These are phyloP conservation scores for Cicer chorassanicum DNA, from an alignment of 306 rosid genomes.

Conservation along the genomic window DNA sequence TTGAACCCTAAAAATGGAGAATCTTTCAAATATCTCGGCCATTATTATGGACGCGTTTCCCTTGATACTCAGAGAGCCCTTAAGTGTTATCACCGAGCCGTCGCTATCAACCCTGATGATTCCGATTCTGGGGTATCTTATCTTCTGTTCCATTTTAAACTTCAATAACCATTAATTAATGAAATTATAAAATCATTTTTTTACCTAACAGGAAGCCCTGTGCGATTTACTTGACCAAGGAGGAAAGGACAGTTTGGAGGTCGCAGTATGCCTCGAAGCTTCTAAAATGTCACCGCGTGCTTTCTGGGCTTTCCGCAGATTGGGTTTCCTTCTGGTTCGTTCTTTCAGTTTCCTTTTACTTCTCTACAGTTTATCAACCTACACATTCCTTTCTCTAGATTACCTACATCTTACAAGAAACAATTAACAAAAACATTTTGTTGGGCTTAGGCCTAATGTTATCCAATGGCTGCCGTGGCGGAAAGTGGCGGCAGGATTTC, in stretches of 20 bases:
- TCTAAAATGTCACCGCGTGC: constrained; percentile 79
- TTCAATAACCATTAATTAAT: background rate
- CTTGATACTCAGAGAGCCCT: constrained; percentile 65
- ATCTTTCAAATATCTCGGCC: constrained; percentile 75
- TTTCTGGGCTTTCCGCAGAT: constrained; percentile 89
- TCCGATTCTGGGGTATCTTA: constrained; percentile 62
- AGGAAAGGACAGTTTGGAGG: constrained; percentile 75
- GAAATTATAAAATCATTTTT: no score
- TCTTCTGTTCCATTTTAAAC: background rate
- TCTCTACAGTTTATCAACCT: background rate
- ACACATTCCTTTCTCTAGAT: constrained; percentile 1
- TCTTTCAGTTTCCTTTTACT: background rate
- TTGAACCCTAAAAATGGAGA: constrained; percentile 73
- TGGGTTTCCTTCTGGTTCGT: constrained; percentile 80
- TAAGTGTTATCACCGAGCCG: constrained; percentile 86
- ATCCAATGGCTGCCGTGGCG: no score
- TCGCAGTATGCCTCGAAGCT: constrained; percentile 74
- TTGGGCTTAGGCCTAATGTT: no score
- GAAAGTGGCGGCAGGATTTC: no score
- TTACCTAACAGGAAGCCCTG: constrained; percentile 58
- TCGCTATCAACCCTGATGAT: constrained; percentile 71
- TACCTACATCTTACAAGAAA: background rate
- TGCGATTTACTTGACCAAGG: constrained; percentile 74
- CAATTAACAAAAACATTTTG: background rate
- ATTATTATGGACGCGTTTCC: constrained; percentile 56